A percentile compares a stretch with the other conserved stretches of the same genome.
Evolutionary conservation across 2,329 filamentous ascomycete species (phyloP).

Genomic region (Grosmannia huntii): DNA sequence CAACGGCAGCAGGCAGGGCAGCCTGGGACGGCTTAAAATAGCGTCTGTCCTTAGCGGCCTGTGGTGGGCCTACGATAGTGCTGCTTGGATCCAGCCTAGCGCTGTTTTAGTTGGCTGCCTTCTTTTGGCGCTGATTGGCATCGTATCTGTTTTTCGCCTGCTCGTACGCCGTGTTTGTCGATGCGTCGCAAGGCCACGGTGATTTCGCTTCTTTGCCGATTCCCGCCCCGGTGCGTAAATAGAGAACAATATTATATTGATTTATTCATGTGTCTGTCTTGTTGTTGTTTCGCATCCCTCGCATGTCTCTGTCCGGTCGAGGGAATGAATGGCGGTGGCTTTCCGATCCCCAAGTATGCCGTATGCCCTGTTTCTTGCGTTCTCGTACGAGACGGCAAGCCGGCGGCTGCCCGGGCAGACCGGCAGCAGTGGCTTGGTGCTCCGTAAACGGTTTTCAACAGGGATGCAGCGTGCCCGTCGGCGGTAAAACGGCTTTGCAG

Average conservation of each 20-base stretch:
- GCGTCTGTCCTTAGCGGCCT: slow-evolving; percentile 22
- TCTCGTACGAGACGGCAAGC: not conserved
- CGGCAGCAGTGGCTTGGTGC: not conserved
- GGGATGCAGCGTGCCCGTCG: not conserved
- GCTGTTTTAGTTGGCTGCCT: not conserved
- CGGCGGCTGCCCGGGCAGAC: not conserved
- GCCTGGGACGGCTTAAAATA: not conserved
- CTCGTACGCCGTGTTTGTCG: not conserved
- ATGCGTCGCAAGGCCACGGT: not conserved
- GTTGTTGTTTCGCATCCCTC: not conserved
- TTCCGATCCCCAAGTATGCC: not conserved
- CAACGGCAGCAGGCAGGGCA: not conserved
- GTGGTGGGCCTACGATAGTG: slow-evolving; percentile 5
- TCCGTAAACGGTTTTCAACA: not conserved
- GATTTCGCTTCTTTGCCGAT: not conserved
- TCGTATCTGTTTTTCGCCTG: not conserved
- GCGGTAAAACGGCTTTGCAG: not conserved
- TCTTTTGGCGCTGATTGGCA: not conserved
- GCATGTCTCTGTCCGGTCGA: not conserved
- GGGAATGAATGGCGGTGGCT: not conserved
- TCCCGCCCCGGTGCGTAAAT: not conserved
- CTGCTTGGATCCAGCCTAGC: not conserved
- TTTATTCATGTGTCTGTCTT: not conserved
- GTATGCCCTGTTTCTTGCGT: not conserved
- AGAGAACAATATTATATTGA: no score